Percentiles rank a stretch among this genome's conserved stretches.
phyloP scores from a whole-genome alignment of 768 basidiomycete genomes.

The Psilocybe cyanescens region DNA sequence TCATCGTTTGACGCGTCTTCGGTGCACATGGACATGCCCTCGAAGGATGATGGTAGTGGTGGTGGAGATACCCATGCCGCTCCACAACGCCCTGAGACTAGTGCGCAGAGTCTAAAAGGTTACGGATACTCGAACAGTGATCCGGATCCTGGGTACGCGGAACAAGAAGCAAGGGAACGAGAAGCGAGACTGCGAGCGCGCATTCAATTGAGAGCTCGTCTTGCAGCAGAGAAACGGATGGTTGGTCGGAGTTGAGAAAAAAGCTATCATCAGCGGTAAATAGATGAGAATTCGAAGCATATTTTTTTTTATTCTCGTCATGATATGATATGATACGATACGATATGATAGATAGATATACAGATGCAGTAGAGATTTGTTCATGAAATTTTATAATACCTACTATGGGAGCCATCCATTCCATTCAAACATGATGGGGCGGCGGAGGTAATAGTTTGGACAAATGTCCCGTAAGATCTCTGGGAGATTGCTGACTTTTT shows the following conservation, averaged over 20 bases:
- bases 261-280: conserved; percentile 4
- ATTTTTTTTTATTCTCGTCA: conserved; percentile 3
- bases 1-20: conserved; percentile 1
- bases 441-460: conserved; percentile 11
- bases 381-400: conserved; percentile 7
- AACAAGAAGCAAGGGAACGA: conserved; percentile 28
- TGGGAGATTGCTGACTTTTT: conserved; percentile 12
- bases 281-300: conserved; percentile 10
- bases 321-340: background rate
- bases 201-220: conserved; percentile 50
- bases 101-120: conserved; percentile 8
- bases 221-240: conserved; percentile 31
- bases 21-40: background rate
- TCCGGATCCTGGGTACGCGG: conserved; percentile 16
- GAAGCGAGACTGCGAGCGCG: conserved; percentile 52
- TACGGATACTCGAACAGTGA: conserved; percentile 10
- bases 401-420: conserved; percentile 1
- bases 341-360: background rate
- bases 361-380: conserved; percentile 1
- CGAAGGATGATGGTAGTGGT: background rate
- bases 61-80: background rate
- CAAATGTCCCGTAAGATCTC: conserved; percentile 11
- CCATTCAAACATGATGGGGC: conserved; percentile 7
- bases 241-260: conserved; percentile 11
- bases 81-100: background rate